Base-by-base conservation (phyloP, 352 stramenopile genomes). In the Thraustochytrium striatum region DNA sequence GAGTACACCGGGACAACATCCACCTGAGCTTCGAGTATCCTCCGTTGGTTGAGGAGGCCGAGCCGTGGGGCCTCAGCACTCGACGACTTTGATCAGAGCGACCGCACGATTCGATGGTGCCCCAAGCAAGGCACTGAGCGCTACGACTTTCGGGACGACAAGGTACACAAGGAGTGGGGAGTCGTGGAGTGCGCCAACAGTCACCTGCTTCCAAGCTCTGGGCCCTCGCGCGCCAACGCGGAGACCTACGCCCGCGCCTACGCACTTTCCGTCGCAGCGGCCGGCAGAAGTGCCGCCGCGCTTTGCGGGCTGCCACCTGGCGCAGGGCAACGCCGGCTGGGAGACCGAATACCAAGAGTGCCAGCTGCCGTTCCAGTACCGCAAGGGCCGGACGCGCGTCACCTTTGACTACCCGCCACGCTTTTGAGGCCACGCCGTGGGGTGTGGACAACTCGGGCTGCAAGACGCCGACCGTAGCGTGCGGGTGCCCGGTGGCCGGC, bases 401-500 rank as follows among this genome's bases (percentile, higher is more conserved):
- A 47, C 16, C 8, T 69, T 52, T 52, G 58, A 69, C 3, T 69
- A 69, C n/a, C 19, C 58, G 58, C 58, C 58, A 57, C n/a, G n/a
- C n/a, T n/a, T n/a, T n/a, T n/a, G n/a, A n/a, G n/a, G n/a, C n/a
- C n/a, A n/a, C n/a, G n/a, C n/a, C n/a, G n/a, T n/a, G n/a, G n/a
- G n/a, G n/a, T n/a, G n/a, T n/a, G n/a, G n/a, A n/a, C n/a, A n/a
- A n/a, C n/a, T n/a, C n/a, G n/a, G n/a, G n/a, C n/a, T n/a, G n/a
- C n/a, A n/a, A n/a, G n/a, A n/a, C n/a, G n/a, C n/a, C n/a, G n/a
- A n/a, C n/a, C n/a, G n/a, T n/a, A n/a, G n/a, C n/a, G n/a, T n/a
- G n/a, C n/a, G n/a, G n/a, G n/a, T n/a, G n/a, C n/a, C n/a, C n/a
- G n/a, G n/a, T n/a, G n/a, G n/a, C n/a, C n/a, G n/a, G n/a, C n/a